phyloP scores from a whole-genome alignment of 495 filamentous ascomycete species.

The Xylaria flabelliformis region DNA sequence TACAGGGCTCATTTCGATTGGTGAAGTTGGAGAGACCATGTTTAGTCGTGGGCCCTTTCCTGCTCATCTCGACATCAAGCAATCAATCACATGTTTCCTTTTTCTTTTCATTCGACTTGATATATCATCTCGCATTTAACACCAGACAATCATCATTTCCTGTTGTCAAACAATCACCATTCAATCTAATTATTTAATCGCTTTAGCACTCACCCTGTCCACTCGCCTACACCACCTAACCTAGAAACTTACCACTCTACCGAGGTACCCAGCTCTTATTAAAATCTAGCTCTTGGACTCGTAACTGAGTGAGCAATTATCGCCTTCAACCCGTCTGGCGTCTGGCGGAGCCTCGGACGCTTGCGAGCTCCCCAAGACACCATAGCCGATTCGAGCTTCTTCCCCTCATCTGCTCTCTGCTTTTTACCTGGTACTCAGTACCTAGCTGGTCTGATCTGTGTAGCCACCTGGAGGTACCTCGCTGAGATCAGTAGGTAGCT shows the following conservation, averaged over 20 bases:
- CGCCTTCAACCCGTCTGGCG: not conserved
- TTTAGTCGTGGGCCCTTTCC: slow-evolving; percentile 12
- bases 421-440: not conserved
- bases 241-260: not conserved
- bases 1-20: slow-evolving; percentile 5
- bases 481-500: not conserved
- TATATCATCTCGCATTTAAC: not conserved
- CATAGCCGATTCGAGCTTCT: not conserved
- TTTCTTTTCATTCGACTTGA: slow-evolving; percentile 16
- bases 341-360: not conserved
- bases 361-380: not conserved
- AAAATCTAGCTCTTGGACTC: not conserved
- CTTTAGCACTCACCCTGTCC: not conserved
- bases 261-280: not conserved
- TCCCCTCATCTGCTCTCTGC: slow-evolving; percentile 4
- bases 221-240: not conserved
- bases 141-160: slow-evolving; percentile 13
- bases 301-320: not conserved
- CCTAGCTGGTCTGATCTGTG: not conserved
- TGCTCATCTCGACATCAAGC: slow-evolving; percentile 13
- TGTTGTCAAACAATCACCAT: slow-evolving; percentile 9
- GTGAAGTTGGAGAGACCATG: slow-evolving; percentile 8
- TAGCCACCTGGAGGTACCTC: slow-evolving; percentile 11
- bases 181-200: not conserved
- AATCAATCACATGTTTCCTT: slow-evolving; percentile 20